Percentiles rank a stretch among this genome's conserved stretches.
Evolutionary conservation across 208 protist species (phyloP).

Genomic region (Crithidia fasciculata): DNA sequence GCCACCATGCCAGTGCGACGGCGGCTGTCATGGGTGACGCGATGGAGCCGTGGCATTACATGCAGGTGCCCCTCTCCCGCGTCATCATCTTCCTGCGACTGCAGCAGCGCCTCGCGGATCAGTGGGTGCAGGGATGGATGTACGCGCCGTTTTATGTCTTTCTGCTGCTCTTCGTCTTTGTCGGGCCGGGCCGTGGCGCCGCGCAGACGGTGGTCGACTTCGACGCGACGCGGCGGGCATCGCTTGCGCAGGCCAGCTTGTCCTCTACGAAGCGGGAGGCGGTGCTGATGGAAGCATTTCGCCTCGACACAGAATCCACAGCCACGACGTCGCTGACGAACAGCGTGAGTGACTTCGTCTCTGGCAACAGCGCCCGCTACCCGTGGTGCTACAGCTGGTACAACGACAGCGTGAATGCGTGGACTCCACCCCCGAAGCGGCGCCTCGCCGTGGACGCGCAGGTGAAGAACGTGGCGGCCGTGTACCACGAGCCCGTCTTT

Average conservation of each 20-base stretch:
- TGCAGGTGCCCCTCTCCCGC: constrained; percentile 29
- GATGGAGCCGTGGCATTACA: constrained; percentile 26
- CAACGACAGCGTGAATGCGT: constrained; percentile 32
- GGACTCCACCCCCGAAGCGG: constrained; percentile 32
- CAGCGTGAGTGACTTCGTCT: constrained; percentile 23
- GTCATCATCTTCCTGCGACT: constrained; percentile 30
- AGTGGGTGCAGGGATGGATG: constrained; percentile 21
- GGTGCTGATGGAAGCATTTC: constrained; percentile 37
- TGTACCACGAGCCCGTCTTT: constrained; percentile 17
- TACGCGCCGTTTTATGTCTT: constrained; percentile 35
- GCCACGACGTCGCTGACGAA: background rate
- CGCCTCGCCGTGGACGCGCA: constrained; percentile 25
- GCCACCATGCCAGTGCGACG: background rate
- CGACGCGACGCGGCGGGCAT: constrained; percentile 4
- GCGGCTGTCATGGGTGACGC: background rate
- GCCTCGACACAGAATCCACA: constrained; percentile 37
- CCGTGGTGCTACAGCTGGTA: constrained; percentile 49
- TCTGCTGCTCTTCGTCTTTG: constrained; percentile 29
- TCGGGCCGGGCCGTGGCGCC: background rate
- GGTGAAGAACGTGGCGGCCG: constrained; percentile 4
- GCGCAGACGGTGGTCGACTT: constrained; percentile 20
- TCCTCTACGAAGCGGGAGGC: constrained; percentile 10
- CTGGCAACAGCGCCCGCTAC: constrained; percentile 32
- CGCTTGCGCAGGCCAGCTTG: constrained; percentile 1
- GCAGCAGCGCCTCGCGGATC: constrained; percentile 30